Evolutionary conservation across 306 rosid species (phyloP).

Genomic region (Ammopiptanthus mongolicus): DNA sequence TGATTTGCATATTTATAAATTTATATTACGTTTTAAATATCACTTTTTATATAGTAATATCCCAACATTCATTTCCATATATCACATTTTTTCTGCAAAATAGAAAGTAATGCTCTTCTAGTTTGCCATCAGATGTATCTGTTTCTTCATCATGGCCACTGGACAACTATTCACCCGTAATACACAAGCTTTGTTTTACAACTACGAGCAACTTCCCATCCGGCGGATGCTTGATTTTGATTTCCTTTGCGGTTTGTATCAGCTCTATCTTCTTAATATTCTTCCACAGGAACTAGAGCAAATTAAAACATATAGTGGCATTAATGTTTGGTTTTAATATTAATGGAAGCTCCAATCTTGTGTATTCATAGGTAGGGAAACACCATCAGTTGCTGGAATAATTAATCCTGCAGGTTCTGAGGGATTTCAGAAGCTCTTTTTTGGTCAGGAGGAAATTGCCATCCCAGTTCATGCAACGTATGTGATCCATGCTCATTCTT

Average conservation of each 20-base stretch:
- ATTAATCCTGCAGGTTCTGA: slow-evolving; percentile 95
- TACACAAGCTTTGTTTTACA: slow-evolving; percentile 92
- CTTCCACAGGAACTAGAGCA: background rate
- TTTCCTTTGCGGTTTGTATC: slow-evolving; percentile 84
- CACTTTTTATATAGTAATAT: background rate
- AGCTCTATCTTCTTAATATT: slow-evolving; percentile 15
- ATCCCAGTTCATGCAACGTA: slow-evolving; percentile 93
- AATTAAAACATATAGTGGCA: background rate
- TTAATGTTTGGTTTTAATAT: background rate
- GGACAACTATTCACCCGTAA: slow-evolving; percentile 92
- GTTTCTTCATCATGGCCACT: slow-evolving; percentile 65
- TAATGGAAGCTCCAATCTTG: slow-evolving; percentile 23
- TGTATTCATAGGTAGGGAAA: slow-evolving; percentile 72
- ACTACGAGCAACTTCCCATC: slow-evolving; percentile 95
- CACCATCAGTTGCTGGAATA: slow-evolving; percentile 98
- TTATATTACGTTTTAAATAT: background rate
- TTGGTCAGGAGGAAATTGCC: slow-evolving; percentile 97
- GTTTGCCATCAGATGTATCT: slow-evolving; percentile 38
- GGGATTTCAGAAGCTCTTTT: slow-evolving; percentile 97
- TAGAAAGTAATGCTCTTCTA: slow-evolving; percentile 18
- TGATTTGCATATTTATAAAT: background rate
- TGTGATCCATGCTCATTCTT: slow-evolving; percentile 10
- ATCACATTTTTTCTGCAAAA: background rate
- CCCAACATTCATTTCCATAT: background rate
- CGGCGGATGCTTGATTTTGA: slow-evolving; percentile 99